Conservation (phyloP, 208 protist species). For the Phytomonas sp. region DNA sequence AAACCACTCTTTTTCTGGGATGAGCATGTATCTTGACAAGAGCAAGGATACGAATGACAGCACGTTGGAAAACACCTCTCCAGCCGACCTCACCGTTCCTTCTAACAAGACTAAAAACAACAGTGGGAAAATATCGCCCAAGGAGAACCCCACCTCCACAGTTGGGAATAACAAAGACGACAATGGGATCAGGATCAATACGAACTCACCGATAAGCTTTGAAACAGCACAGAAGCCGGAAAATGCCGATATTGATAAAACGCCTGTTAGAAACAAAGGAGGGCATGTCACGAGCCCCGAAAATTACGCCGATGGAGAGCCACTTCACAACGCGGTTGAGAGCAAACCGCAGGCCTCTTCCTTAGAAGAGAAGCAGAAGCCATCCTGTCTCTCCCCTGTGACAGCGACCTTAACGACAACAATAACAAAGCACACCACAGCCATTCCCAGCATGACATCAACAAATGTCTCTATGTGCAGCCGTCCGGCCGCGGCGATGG, state of each 20-base stretch:
- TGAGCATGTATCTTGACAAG: not conserved
- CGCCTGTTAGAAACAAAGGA: not conserved
- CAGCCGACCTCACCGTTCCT: not conserved
- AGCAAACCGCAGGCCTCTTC: not conserved
- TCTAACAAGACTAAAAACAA: not conserved
- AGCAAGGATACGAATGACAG: not conserved
- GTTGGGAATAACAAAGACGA: not conserved
- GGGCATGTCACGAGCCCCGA: not conserved
- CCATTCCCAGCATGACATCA: constrained; percentile 17
- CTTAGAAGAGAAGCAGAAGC: too few species aligned
- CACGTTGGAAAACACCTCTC: not conserved
- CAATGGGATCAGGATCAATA: not conserved
- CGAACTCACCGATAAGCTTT: constrained; percentile 11
- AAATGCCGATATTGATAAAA: not conserved
- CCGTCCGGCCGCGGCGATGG: constrained; percentile 37
- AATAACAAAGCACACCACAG: constrained; percentile 22
- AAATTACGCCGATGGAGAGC: not conserved
- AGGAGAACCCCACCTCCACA: not conserved
- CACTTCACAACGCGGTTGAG: not conserved
- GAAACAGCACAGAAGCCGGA: not conserved
- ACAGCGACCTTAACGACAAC: constrained; percentile 7
- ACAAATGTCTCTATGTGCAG: constrained; percentile 68
- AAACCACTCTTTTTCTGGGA: not conserved
- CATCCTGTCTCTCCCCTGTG: not conserved
- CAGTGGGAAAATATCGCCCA: not conserved